Conservation (phyloP, 305 asterid genomes). For the Plantago lanceolata region DNA sequence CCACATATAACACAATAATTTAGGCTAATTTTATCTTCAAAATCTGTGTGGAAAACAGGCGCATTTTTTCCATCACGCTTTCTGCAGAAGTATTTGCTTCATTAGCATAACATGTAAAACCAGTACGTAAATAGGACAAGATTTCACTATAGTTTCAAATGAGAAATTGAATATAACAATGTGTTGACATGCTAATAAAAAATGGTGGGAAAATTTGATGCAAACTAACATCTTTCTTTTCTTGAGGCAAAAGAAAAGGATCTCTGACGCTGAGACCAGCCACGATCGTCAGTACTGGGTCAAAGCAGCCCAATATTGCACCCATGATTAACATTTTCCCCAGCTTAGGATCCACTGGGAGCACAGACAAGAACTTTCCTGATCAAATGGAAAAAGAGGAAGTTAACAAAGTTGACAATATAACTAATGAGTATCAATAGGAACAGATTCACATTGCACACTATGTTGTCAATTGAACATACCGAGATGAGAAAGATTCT, state of each 20-base stretch:
- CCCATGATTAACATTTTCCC: conserved; percentile 99
- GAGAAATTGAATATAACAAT: neutral
- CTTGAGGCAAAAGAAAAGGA: conserved; percentile 97
- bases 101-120: neutral
- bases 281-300: conserved; percentile 87
- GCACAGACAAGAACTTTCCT: conserved; percentile 83
- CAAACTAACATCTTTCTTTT: conserved; percentile 83
- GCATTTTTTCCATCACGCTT: too few relatives aligned
- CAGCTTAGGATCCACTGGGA: conserved; percentile 98
- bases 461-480: conserved; percentile 26
- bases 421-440: conserved; percentile 16
- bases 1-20: too few relatives aligned
- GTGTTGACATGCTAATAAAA: neutral
- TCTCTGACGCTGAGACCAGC: conserved; percentile 96
- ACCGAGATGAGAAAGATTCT: conserved; percentile 96
- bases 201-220: conserved; percentile 11
- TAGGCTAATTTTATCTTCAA: neutral
- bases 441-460: conserved; percentile 15
- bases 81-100: neutral
- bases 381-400: conserved; percentile 32
- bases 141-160: neutral
- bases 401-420: conserved; percentile 17
- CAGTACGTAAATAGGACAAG: neutral
- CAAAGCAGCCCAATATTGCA: conserved; percentile 82
- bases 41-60: too few relatives aligned